Conservation (phyloP, 2,329 filamentous ascomycete genomes). For the Periconia macrospinosa region DNA sequence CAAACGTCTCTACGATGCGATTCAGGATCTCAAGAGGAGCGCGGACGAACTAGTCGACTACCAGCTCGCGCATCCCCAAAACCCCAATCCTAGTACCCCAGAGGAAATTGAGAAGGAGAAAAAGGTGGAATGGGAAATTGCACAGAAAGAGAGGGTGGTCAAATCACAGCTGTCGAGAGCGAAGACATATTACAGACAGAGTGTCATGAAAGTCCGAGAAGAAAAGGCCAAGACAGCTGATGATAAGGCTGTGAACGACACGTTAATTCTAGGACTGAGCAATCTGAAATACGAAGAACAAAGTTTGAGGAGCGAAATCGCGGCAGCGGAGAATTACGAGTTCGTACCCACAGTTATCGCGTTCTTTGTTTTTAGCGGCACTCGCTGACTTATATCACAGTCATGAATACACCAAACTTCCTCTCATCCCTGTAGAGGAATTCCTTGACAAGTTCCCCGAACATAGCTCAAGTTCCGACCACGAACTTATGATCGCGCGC, state of each 20-base stretch:
- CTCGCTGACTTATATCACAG: constrained; percentile 45
- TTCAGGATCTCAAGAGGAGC: constrained; percentile 33
- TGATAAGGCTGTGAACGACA: constrained; percentile 86
- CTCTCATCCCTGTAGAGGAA: constrained; percentile 79
- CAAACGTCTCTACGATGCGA: constrained; percentile 30
- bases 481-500: constrained; percentile 82
- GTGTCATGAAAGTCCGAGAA: constrained; percentile 77
- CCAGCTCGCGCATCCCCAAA: constrained; percentile 27
- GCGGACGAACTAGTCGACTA: constrained; percentile 37
- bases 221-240: constrained; percentile 87
- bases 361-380: neutral
- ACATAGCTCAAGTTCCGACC: constrained; percentile 70
- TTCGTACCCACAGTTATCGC: constrained; percentile 51
- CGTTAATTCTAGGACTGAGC: constrained; percentile 87
- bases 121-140: constrained; percentile 25
- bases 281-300: constrained; percentile 96
- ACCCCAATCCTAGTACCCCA: constrained; percentile 8
- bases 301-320: constrained; percentile 86
- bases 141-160: constrained; percentile 68
- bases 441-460: constrained; percentile 79
- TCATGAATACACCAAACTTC: constrained; percentile 85
- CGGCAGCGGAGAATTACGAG: constrained; percentile 89
- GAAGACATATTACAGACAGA: constrained; percentile 79
- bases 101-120: constrained; percentile 29
- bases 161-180: constrained; percentile 62